phyloP scores from a whole-genome alignment of 2,329 filamentous ascomycete species.

The Fusarium nisikadoi region DNA sequence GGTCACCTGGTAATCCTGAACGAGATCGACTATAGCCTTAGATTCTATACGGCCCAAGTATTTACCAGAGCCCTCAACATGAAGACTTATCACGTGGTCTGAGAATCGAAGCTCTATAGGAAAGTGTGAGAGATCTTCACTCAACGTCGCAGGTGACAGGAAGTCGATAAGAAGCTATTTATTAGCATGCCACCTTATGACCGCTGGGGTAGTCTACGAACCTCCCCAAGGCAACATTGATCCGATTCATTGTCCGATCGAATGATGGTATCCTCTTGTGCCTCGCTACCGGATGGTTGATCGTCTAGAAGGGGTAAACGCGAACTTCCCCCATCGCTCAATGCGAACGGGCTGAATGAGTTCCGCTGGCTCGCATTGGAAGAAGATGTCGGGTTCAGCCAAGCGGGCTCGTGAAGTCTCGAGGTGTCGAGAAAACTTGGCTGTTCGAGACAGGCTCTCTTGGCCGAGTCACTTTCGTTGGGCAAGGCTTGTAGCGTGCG shows the following conservation, averaged over 20 bases:
- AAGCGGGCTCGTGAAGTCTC: not conserved
- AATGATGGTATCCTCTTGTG: not conserved
- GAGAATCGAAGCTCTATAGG: not conserved
- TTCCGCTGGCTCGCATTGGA: not conserved
- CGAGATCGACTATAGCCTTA: not conserved
- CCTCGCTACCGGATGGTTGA: not conserved
- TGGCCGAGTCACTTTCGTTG: not conserved
- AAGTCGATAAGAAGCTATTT: not conserved
- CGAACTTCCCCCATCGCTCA: not conserved
- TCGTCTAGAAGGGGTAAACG: fast-evolving
- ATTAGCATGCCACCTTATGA: not conserved
- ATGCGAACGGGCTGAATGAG: not conserved
- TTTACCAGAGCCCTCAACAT: not conserved
- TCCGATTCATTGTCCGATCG: not conserved
- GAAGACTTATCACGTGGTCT: not conserved
- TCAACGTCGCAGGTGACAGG: not conserved
- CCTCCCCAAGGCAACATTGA: not conserved
- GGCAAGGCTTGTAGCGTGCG: fast-evolving
- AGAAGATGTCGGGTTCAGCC: not conserved
- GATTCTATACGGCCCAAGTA: not conserved
- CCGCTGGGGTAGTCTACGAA: not conserved
- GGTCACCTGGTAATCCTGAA: not conserved
- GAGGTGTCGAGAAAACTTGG: not conserved
- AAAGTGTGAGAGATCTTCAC: not conserved
- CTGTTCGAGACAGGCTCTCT: not conserved